Evolutionary conservation across 768 basidiomycete species (phyloP), one percentile per base, ranked within the genome.

Genomic region (Hirschioporus abietinus): DNA sequence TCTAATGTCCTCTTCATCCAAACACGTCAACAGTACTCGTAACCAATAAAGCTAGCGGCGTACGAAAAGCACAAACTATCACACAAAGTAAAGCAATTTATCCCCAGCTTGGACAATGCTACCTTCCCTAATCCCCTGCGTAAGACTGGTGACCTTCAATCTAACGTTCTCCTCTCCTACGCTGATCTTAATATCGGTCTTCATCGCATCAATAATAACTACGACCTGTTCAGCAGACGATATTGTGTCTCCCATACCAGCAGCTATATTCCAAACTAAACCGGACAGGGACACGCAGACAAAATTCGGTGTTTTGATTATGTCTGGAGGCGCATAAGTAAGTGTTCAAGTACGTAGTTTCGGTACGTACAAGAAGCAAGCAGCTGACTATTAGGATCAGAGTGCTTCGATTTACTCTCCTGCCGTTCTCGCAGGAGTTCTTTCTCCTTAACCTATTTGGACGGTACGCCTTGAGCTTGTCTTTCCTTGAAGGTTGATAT

Each of bases 191-290:
- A 88, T 82, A 70, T 87, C 86, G 0, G 83, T 86, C 74, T 90
- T 89, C 88, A 88, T 89, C 0, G 88, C 85, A 73, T 88, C 86
- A 17, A 89, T 77, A 24, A 86, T 78, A 36, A 85, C 61, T 36
- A 88, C 70, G 2, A 83, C 77, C 4, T 82, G 76, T 12, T 82
- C 79, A 1, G 76, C 75, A 0, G 81, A 75, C 4, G 72, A 62
- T 58, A 88, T 78, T 0, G 72, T 68, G 64, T 85, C 79, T 17
- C 83, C 84, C 3, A 78, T 72, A 0, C 72, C 70, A 58, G 80
- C 79, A 18, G 76, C 78, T 69, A 88, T 79, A 71, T 85, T 86
- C 83, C 82, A 83, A 30, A 87, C 71, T 9, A 79, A 77, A 1
- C 83, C 82, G 26, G 79, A 78, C 34, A 86, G 73, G 1, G 82